Base-by-base conservation (phyloP, 495 filamentous ascomycete species). In the Hypoxylon fuscum region DNA sequence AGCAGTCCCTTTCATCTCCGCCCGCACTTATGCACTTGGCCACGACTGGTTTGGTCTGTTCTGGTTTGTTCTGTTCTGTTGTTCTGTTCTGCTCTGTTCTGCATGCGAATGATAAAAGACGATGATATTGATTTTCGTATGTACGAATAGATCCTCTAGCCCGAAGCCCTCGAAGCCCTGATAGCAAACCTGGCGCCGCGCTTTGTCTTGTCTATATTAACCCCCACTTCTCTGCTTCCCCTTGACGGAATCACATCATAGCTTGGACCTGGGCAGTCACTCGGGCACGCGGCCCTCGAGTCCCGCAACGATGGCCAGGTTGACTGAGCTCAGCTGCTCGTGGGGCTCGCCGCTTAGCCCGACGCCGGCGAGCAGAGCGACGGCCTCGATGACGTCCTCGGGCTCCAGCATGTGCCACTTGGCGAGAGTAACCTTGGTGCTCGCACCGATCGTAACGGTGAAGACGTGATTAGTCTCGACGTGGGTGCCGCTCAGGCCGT, bases 331-430 rank as follows among this genome's bases (percentile, higher is more conserved):
- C 23, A 80, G 70, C 55, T 69, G 73, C 31, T 78, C 63, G n/a
- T 67, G 60, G 2, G 56, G 69, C 38, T 84, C 79, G 29, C 76
- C 77, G 11, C 73, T 74, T 54, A 79, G 77, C 2, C 77, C 77
- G 3, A 78, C 77, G 14, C 83, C 84, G 20, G 80, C 81, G 6
- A 97, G 84, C 46, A 92, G 79, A 11, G 87, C 87, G 20, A 94
- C 81, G 21, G 88, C 85, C 53, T 88, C 86, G 43, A 98, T 87
- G 34, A 98, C 92, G 73, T 97, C 93, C 49, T 86, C 79, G 0
- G 94, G 90, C 70, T 97, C 92, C 9, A 93, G 78, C 3, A 98
- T 78, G 67, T 96, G 92, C 87, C 90, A 97, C 45, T 84, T 84
- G 9, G 94, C 94, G 21, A 91, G 78, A 1, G 94, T 98, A 62